A percentile compares a stretch with the other conserved stretches of the same genome.
These are phyloP conservation scores for Botrytis porri DNA, from an alignment of 2,329 filamentous ascomycete species.

Conservation along the genomic window DNA sequence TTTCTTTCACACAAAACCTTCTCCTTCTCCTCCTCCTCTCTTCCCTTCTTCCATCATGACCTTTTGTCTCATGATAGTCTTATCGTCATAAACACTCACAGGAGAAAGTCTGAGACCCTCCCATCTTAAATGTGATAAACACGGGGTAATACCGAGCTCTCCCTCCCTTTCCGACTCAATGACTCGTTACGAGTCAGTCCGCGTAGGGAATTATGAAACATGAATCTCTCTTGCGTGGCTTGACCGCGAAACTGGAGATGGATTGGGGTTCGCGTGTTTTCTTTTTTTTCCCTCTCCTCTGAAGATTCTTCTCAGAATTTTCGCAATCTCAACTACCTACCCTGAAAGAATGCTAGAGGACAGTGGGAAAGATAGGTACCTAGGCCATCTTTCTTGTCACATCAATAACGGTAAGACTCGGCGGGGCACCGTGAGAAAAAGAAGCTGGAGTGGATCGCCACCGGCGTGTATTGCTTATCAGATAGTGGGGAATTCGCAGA, in stretches of 20 bases:
- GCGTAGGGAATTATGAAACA: not conserved
- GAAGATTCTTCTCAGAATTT: not conserved
- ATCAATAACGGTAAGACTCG: not conserved
- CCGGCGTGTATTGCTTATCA: constrained; percentile 17
- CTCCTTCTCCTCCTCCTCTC: not conserved
- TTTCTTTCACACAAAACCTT: not conserved
- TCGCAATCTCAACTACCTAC: not conserved
- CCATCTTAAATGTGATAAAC: constrained; percentile 5
- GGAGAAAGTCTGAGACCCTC: not conserved
- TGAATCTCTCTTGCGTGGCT: constrained; percentile 8
- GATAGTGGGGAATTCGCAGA: constrained; percentile 12
- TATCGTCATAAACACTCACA: constrained; percentile 9
- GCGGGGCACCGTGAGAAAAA: not conserved
- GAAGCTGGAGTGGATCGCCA: constrained; percentile 17
- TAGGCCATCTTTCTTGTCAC: not conserved
- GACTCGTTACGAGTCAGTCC: not conserved
- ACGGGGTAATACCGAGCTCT: constrained; percentile 5
- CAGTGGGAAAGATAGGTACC: not conserved
- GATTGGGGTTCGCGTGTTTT: not conserved
- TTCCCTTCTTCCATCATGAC: not conserved
- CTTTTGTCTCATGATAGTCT: not conserved
- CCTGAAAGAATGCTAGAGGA: not conserved
- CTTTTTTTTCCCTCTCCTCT: not conserved
- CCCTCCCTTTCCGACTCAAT: not conserved
- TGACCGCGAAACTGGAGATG: constrained; percentile 2